Conservation (phyloP, 495 filamentous ascomycete species). For the Xylaria bambusicola region DNA sequence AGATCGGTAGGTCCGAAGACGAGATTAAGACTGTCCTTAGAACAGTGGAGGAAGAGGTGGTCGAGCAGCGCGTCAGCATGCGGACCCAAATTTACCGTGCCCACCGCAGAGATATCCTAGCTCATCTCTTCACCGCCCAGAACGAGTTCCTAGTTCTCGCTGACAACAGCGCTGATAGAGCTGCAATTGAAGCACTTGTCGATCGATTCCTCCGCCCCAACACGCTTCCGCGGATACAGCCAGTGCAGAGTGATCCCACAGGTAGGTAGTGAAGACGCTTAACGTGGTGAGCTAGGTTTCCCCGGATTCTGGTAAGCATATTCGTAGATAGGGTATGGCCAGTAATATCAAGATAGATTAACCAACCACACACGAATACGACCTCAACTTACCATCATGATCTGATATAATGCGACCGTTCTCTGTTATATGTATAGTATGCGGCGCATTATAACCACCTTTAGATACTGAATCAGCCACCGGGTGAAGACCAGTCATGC, state of each 20-base stretch:
- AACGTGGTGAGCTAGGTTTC: slow-evolving; percentile 1
- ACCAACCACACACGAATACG: background rate
- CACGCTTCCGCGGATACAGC: background rate
- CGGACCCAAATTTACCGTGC: slow-evolving; percentile 17
- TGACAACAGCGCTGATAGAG: background rate
- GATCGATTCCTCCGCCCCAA: background rate
- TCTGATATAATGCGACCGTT: no score
- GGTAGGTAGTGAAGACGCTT: no score
- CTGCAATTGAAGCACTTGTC: slow-evolving; percentile 10
- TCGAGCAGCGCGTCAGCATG: background rate
- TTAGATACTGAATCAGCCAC: background rate
- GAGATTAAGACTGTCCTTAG: background rate
- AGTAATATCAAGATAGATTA: no score
- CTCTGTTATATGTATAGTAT: no score
- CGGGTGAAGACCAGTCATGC: background rate
- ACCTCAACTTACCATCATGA: no score
- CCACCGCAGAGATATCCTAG: slow-evolving; percentile 1
- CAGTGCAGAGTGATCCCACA: background rate
- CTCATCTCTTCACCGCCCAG: slow-evolving; percentile 10
- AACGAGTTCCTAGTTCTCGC: slow-evolving; percentile 1
- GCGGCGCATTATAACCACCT: no score
- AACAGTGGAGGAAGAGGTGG: background rate
- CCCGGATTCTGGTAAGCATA: slow-evolving; percentile 2
- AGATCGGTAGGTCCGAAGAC: background rate
- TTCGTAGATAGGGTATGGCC: no score